Conservation (phyloP, 352 stramenopile species). For the Saprolegnia parasitica region DNA sequence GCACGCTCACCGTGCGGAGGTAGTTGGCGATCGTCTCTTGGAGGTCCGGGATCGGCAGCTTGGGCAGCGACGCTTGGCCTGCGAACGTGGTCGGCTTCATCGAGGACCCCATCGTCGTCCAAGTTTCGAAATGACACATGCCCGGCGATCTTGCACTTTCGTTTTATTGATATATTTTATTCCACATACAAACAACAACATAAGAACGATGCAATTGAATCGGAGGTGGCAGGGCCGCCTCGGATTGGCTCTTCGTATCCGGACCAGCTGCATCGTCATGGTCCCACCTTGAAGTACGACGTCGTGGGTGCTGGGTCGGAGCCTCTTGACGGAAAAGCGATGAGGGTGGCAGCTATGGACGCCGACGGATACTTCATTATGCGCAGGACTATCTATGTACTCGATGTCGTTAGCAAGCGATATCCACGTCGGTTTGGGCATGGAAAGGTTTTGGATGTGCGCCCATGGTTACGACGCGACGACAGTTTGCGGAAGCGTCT, state of each 20-base stretch:
- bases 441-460: too few relatives aligned
- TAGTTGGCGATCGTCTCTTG: conserved; percentile 77
- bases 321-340: too few relatives aligned
- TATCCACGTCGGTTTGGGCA: too few relatives aligned
- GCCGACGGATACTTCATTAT: too few relatives aligned
- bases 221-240: too few relatives aligned
- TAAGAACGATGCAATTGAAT: background rate
- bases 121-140: background rate
- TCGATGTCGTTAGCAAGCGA: too few relatives aligned
- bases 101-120: background rate
- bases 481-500: too few relatives aligned
- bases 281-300: background rate
- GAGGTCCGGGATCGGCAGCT: conserved; percentile 81
- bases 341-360: too few relatives aligned
- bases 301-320: too few relatives aligned
- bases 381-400: too few relatives aligned
- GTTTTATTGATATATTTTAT: background rate
- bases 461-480: too few relatives aligned
- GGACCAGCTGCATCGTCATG: background rate
- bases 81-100: conserved; percentile 47
- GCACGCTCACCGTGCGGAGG: conserved; percentile 59
- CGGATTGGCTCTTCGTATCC: background rate
- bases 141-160: background rate
- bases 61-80: conserved; percentile 65
- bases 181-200: background rate